Evolutionary conservation across 169 alveolate genomes (phyloP), one percentile per base, ranked within the genome.

Genomic region (Plasmodium cynomolgi): DNA sequence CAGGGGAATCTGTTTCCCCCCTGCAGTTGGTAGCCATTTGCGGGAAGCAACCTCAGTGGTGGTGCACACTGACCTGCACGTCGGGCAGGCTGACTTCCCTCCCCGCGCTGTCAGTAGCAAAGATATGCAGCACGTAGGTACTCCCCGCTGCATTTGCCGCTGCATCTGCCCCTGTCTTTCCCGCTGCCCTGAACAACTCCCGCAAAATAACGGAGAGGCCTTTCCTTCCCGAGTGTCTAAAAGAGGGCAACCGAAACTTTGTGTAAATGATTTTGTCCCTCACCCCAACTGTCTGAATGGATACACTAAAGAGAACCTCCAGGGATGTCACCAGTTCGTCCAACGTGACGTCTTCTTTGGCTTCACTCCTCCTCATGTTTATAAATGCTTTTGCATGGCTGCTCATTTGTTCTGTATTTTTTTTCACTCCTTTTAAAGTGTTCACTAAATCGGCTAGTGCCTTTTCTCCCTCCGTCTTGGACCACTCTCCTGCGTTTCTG

Each of bases 261-360:
- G 94, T 54, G 73, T 88, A 88, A 34, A 88, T 88, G 17, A 88
- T 68, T 88, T 88, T 88, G 37, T 88, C 94, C 20, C 71, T 54
- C 15, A 77, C 94, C 15, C 81, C 86, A 20, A 88, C n/a, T 2
- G 94, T 88, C 56, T 79, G 90, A 37, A 88, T 88, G 34, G 84
- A 79, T 7, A 88, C 85, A 88, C 71, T 58, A 47, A 88, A 88
- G 31, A 88, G 26, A 6, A 39, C n/a, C 41, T 88, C 94, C 29
- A 88, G 71, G 47, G 80, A 68, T 11, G 41, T 68, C 44, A 88
- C 82, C 17, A 88, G 41, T 23, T 88, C 94, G 8, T 88, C 71
- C 73, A 88, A 88, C 11, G 94, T 88, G 17, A 88, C 33, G 37
- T 88, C 88, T 26, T 37, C 82, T 79, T 58, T 26, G 31, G 80